phyloP scores from a whole-genome alignment of 1,284 basidiomycete genomes.

The Leccinum fuscescens region DNA sequence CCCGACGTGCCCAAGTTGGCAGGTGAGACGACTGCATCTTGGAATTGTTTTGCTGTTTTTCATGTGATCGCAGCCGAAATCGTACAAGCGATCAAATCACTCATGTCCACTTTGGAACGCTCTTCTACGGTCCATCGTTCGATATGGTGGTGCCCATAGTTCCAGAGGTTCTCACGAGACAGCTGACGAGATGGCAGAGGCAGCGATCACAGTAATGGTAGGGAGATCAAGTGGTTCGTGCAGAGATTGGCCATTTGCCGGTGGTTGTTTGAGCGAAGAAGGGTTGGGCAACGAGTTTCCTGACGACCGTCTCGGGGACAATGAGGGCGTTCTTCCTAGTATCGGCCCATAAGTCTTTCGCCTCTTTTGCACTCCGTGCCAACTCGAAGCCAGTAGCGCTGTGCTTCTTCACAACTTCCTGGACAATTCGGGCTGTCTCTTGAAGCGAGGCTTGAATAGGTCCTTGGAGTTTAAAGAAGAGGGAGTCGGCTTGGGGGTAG shows the following conservation, averaged over 20 bases:
- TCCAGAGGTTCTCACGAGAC: too few relatives aligned
- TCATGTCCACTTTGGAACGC: too few relatives aligned
- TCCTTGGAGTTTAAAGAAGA: slow-evolving; percentile 91
- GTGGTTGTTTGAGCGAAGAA: not conserved
- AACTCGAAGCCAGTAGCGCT: slow-evolving; percentile 72
- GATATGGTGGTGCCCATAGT: too few relatives aligned
- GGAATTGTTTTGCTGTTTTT: too few relatives aligned
- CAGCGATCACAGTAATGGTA: slow-evolving; percentile 18
- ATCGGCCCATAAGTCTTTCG: slow-evolving; percentile 78
- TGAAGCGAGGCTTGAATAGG: slow-evolving; percentile 56
- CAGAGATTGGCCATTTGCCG: not conserved
- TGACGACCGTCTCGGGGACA: slow-evolving; percentile 40
- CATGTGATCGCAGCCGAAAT: too few relatives aligned
- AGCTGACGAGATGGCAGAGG: slow-evolving; percentile 10
- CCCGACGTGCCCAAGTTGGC: too few relatives aligned
- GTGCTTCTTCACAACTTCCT: slow-evolving; percentile 58
- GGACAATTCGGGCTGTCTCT: slow-evolving; percentile 62
- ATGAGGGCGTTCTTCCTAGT: slow-evolving; percentile 68
- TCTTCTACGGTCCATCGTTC: too few relatives aligned
- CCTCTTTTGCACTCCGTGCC: slow-evolving; percentile 66
- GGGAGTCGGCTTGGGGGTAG: slow-evolving; percentile 69
- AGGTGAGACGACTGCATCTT: too few relatives aligned
- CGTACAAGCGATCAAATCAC: too few relatives aligned
- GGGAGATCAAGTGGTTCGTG: slow-evolving; percentile 13
- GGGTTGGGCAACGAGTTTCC: slow-evolving; percentile 13